A percentile compares a stretch with the other conserved stretches of the same genome.
Conservation (phyloP, 2,329 filamentous ascomycete species). For the Colletotrichum salicis region DNA sequence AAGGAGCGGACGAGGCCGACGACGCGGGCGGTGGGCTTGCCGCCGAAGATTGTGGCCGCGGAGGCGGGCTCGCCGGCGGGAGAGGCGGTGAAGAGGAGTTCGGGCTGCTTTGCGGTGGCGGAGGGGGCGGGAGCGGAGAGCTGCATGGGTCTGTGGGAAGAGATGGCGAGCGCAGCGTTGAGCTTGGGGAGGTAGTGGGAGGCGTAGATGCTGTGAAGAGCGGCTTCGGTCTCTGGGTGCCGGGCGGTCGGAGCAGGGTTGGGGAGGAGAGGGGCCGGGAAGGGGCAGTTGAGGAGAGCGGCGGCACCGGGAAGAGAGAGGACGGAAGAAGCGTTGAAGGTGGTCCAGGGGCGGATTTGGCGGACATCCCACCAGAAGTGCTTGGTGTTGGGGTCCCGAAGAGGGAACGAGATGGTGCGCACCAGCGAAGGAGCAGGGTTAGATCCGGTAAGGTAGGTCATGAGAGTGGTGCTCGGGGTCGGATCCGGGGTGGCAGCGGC, state of each 20-base stretch:
- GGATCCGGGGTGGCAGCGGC: constrained; percentile 55
- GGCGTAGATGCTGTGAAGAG: constrained; percentile 79
- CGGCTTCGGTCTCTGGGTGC: constrained; percentile 81
- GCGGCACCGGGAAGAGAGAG: constrained; percentile 78
- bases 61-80: constrained; percentile 65
- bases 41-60: constrained; percentile 63
- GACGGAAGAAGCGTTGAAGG: constrained; percentile 80
- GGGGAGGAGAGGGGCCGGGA: constrained; percentile 71
- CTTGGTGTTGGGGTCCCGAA: constrained; percentile 74
- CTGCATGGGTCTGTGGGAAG: constrained; percentile 72
- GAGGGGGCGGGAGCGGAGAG: constrained; percentile 54
- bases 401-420: constrained; percentile 77
- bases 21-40: constrained; percentile 66
- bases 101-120: constrained; percentile 49
- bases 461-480: constrained; percentile 73
- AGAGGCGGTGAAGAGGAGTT: constrained; percentile 74
- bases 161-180: constrained; percentile 83
- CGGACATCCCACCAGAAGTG: constrained; percentile 98
- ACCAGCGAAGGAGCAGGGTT: constrained; percentile 88
- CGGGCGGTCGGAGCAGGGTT: constrained; percentile 67
- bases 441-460: constrained; percentile 79
- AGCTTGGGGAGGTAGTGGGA: constrained; percentile 86
- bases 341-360: constrained; percentile 84
- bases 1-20: constrained; percentile 92
- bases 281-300: constrained; percentile 76